Evolutionary conservation across 352 stramenopile genomes (phyloP).

Genomic region (Pythium phragmitis): DNA sequence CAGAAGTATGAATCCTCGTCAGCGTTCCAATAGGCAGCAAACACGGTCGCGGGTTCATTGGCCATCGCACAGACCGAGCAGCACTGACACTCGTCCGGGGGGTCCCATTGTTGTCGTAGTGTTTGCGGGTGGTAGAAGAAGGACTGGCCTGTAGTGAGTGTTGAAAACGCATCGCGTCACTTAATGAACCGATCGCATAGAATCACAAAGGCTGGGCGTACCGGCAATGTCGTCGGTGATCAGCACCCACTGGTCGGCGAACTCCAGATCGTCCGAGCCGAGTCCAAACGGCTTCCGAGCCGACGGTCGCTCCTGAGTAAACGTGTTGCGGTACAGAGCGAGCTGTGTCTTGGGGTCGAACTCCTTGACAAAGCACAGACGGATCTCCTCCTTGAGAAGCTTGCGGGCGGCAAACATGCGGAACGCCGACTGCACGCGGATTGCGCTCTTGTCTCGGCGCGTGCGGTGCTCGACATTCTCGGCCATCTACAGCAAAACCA

Average conservation of each 20-base stretch:
- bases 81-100: conserved; percentile 47
- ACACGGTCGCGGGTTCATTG: conserved; percentile 14
- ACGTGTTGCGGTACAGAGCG: conserved; percentile 56
- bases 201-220: conserved; percentile 17
- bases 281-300: conserved; percentile 54
- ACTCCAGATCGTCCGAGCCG: conserved; percentile 45
- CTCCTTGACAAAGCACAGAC: conserved; percentile 53
- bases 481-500: conserved; percentile 29
- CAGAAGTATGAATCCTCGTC: conserved; percentile 49
- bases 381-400: conserved; percentile 48
- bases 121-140: conserved; percentile 68
- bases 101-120: conserved; percentile 60
- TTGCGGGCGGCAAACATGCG: conserved; percentile 56
- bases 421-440: conserved; percentile 56
- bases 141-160: conserved; percentile 32
- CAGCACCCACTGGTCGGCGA: conserved; percentile 57
- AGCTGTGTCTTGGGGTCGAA: conserved; percentile 41
- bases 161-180: not conserved
- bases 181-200: not conserved
- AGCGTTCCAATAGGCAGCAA: conserved; percentile 56
- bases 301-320: conserved; percentile 32
- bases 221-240: conserved; percentile 45
- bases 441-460: conserved; percentile 38
- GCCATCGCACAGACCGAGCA: conserved; percentile 35
- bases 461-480: conserved; percentile 39